Conservation (phyloP, 495 filamentous ascomycete species). For the Penicillium waksmanii region DNA sequence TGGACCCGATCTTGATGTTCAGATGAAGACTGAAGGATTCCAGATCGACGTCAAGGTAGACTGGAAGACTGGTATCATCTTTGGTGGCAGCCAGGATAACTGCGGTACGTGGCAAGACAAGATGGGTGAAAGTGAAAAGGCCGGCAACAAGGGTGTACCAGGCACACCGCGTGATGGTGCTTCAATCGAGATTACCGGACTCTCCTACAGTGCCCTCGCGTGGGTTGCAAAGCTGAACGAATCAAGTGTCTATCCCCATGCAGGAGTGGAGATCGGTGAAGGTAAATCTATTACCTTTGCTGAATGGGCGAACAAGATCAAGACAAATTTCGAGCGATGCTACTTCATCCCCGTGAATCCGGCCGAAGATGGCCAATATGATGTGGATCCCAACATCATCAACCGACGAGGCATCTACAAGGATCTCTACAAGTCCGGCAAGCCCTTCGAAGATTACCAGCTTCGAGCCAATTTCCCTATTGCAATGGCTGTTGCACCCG, state of each 20-base stretch:
- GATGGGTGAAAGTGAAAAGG: slow-evolving; percentile 96
- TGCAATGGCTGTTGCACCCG: slow-evolving; percentile 91
- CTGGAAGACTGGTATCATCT: slow-evolving; percentile 91
- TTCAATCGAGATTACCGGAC: slow-evolving; percentile 90
- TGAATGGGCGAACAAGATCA: slow-evolving; percentile 82
- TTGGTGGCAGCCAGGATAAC: slow-evolving; percentile 90
- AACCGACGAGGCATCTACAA: slow-evolving; percentile 97
- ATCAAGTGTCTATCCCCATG: slow-evolving; percentile 68
- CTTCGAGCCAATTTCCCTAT: slow-evolving; percentile 93
- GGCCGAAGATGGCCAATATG: slow-evolving; percentile 72
- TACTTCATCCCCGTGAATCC: slow-evolving; percentile 79
- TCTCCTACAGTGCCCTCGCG: slow-evolving; percentile 82
- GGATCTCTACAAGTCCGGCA: slow-evolving; percentile 88
- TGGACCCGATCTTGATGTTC: slow-evolving; percentile 80
- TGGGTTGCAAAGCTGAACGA: slow-evolving; percentile 75
- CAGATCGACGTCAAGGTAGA: slow-evolving; percentile 87
- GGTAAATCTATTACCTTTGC: slow-evolving; percentile 67
- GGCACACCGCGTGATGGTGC: slow-evolving; percentile 96
- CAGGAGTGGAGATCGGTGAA: slow-evolving; percentile 65
- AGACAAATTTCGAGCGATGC: slow-evolving; percentile 83
- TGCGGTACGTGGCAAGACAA: slow-evolving; percentile 99
- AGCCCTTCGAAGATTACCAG: slow-evolving; percentile 97
- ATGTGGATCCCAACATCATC: slow-evolving; percentile 76
- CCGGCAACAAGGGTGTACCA: slow-evolving; percentile 90
- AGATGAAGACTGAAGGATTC: slow-evolving; percentile 94